Base-by-base conservation (phyloP, 1,139 yeast genomes). In the Candida buenavistaensis region DNA sequence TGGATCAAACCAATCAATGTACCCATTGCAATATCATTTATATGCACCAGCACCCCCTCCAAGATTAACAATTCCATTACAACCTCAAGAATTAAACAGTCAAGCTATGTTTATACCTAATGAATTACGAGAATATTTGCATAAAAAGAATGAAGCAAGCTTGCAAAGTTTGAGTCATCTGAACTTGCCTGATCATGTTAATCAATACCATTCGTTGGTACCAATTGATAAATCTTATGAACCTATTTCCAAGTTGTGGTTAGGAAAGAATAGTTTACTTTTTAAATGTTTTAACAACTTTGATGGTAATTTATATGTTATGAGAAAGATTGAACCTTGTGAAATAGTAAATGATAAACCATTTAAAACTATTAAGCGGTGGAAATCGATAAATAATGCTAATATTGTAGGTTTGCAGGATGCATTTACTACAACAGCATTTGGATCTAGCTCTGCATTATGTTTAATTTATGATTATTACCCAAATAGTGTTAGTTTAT, bases 41-140 rank as follows among this genome's bases (percentile, higher is more conserved):
- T 90, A 90, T 58, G 95, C 97, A 0, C 97, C 97, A 1, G 76
- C 78, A 13, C 87, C 95, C 3, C 94, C 95, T 4, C 90, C 90
- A 17, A 78, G 85, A 45, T 59, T 79, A 39, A 67, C 73, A 13
- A 59, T 76, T 7, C 80, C 82, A 4, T 62, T 83, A 42, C 73
- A 76, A 28, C 77, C 85, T 1, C 79, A 88, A 54, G 90, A 88
- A 58, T 74, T 88, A 32, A 78, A 77, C 26, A 77, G 82, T 4
- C 77, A 76, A 40, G 76, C 74, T 42, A 70, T 90, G 55, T 90
- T 89, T 55, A 75, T 90, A 12, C 78, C 89, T 3, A 78, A 78
- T 47, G 75, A 83, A 30, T 54, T 90, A 34, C 73, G 97, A 45
- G 92, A 86, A 51, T 64, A 72, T 6, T 66, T 92, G 30, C 85